A percentile compares a stretch with the other conserved stretches of the same genome.
Conservation (phyloP, 2,329 filamentous ascomycete genomes). For the Xylaria arbuscula region DNA sequence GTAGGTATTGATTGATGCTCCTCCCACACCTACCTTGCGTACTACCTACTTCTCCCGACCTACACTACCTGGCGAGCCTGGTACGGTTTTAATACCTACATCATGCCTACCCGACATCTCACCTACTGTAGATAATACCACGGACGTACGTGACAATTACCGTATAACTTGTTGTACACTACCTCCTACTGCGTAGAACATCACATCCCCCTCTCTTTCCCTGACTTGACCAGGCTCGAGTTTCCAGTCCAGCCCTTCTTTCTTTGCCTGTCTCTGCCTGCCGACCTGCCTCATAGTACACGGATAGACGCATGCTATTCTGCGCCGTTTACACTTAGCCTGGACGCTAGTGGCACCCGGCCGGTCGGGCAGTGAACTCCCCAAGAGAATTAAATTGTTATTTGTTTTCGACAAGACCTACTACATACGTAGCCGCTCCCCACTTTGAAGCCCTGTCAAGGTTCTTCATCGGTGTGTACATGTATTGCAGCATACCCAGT, state of each 20-base stretch:
- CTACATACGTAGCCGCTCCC: conserved; percentile 8
- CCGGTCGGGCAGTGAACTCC: conserved; percentile 5
- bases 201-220: not conserved
- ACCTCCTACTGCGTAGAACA: not conserved
- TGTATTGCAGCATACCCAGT: not conserved
- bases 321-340: not conserved
- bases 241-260: not conserved
- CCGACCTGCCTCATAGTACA: no score
- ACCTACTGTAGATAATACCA: not conserved
- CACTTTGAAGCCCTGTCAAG: conserved; percentile 3
- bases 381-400: not conserved
- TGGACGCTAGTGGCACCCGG: conserved; percentile 1
- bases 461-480: conserved; percentile 10
- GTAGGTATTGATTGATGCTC: not conserved
- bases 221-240: not conserved
- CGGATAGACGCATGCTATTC: no score
- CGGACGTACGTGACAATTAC: no score
- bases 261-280: not conserved
- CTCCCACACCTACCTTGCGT: not conserved
- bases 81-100: not conserved
- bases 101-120: not conserved
- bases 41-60: no score
- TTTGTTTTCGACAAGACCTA: conserved; percentile 1
- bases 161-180: not conserved
- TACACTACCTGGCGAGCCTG: not conserved